Evolutionary conservation across 345 rosid genomes (phyloP).

Genomic region (Atalantia buxifolia): DNA sequence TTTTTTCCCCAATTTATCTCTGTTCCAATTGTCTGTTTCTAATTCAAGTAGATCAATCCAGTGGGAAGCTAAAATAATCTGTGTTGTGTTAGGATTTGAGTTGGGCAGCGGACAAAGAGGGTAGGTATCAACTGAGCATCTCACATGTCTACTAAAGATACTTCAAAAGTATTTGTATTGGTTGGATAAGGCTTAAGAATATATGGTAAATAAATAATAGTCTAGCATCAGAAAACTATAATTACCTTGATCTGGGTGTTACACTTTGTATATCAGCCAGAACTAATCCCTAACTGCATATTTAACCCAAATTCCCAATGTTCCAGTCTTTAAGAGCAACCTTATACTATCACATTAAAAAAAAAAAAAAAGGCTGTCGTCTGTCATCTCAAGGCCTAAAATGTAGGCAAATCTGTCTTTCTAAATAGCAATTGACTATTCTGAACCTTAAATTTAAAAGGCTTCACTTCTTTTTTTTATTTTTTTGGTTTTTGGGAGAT

Average conservation of each 20-base stretch:
- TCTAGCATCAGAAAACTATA: background rate
- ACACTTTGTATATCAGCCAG: background rate
- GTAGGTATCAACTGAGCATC: constrained; percentile 15
- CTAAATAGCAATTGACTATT: too few relatives aligned
- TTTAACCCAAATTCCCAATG: background rate
- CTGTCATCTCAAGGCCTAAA: background rate
- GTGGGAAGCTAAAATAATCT: background rate
- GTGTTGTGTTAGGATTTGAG: background rate
- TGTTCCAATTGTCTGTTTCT: background rate
- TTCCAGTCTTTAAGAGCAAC: background rate
- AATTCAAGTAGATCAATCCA: background rate
- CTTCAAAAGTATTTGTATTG: background rate
- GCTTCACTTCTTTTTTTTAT: too few relatives aligned
- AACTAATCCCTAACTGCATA: background rate
- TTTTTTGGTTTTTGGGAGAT: too few relatives aligned
- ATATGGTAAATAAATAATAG: constrained; percentile 12
- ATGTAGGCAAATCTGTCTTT: too few relatives aligned
- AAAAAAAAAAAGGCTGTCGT: background rate
- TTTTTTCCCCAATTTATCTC: background rate
- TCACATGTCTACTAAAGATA: background rate
- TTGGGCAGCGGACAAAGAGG: background rate
- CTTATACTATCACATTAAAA: background rate
- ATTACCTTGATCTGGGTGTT: background rate
- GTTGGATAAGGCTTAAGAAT: background rate
- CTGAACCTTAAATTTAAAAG: too few relatives aligned